These are phyloP conservation scores for Fusarium subglutinans DNA, from an alignment of 2,329 filamentous ascomycete genomes.

Conservation along the genomic window DNA sequence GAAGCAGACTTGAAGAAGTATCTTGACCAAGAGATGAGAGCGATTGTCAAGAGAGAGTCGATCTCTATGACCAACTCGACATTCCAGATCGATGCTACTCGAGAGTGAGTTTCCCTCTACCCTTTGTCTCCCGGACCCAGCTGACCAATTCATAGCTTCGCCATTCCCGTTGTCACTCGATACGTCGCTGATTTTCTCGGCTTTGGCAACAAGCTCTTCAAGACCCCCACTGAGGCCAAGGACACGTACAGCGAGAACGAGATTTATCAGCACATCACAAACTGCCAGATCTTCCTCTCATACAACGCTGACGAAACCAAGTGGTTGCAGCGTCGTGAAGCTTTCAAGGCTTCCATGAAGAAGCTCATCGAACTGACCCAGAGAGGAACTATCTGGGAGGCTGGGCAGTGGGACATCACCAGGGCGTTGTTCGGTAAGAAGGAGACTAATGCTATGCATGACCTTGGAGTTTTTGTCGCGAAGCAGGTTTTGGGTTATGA, in stretches of 20 bases:
- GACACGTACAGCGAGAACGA: slow-evolving; percentile 31
- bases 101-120: slow-evolving; percentile 3
- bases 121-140: rapidly evolving
- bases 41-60: neutral
- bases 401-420: neutral
- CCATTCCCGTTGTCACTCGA: slow-evolving; percentile 33
- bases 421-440: neutral
- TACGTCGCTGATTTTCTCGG: slow-evolving; percentile 39
- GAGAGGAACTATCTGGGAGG: slow-evolving; percentile 26
- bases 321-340: slow-evolving; percentile 29
- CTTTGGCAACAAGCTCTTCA: slow-evolving; percentile 22
- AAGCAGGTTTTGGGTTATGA: neutral
- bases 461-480: neutral
- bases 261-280: slow-evolving; percentile 41
- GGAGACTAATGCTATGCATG: slow-evolving; percentile 1
- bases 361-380: slow-evolving; percentile 14
- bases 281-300: slow-evolving; percentile 37
- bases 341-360: slow-evolving; percentile 31
- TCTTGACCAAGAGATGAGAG: neutral
- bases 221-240: neutral
- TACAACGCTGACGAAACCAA: slow-evolving; percentile 40
- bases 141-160: slow-evolving; percentile 9
- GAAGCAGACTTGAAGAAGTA: neutral
- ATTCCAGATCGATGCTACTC: slow-evolving; percentile 30
- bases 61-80: neutral